Base-by-base conservation (phyloP, 2,329 filamentous ascomycete genomes). In the Rhinocladiella similis region DNA sequence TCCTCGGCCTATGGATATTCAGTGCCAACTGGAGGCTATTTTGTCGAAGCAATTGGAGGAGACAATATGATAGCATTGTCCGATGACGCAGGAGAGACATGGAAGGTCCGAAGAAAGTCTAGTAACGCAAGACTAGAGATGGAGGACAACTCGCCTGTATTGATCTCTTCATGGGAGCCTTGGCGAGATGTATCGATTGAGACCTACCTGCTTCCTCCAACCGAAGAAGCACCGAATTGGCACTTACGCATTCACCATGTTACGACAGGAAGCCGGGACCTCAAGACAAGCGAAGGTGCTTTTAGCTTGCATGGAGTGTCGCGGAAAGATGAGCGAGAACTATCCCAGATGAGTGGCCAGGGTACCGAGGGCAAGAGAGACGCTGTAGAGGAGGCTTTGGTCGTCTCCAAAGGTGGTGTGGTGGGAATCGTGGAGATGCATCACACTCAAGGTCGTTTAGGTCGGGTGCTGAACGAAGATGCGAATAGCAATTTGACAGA, bases 401-500 rank as follows among this genome's bases (percentile, higher is more conserved):
- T 75, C 0, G 74, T 79, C 3, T 80, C 79, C 0, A 67, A 72
- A 2, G 79, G 75, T 10, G 80, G 80, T 0, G 79, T 73, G 19
- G 78, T 81, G 1, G 80, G 80, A 0, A 79, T 82, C 12, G 69
- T 71, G 3, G 80, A 82, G 53, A 57, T 81, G 38, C 66, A 66
- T 14, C 64, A 70, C 5, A 41, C 53, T n/a, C 65, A 58, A 18
- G 59, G 66, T 12, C 77, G 87, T 18, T 73, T 71, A 52, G 88
- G 88, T 2, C 85, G 81, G 67, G 77, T 90, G 22, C 83, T 91
- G 47, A 85, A 90, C 55, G 87, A 88, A 10, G 89, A 92, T 68
- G 88, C 89, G 5, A 91, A 92, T 73, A 88, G 86, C 47, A 92
- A 92, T 71, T 73, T 92, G 33, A 78, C 91, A 2, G 85, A 90